Evolutionary conservation across 441 rosid genomes (phyloP), one percentile per base, ranked within the genome.

Genomic region (Adansonia rubrostipa): DNA sequence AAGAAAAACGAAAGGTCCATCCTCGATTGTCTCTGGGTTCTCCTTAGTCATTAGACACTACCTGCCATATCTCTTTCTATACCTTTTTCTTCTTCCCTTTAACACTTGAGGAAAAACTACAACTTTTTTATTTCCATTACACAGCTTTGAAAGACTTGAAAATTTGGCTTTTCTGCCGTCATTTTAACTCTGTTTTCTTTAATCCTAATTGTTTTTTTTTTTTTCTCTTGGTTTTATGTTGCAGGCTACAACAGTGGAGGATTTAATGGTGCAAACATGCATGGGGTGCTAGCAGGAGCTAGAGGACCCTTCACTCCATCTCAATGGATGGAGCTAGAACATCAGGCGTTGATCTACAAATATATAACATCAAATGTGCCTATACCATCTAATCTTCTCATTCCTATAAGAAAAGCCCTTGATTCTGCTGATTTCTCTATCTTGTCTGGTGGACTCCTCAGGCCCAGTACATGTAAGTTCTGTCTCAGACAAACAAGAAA

Each of bases 301-400:
- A 84, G 85, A 83, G 90, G 88, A 62, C 88, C 89, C 47, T 89
- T 92, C 48, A 87, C 95, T 80, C 88, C 87, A 69, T 86, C 90
- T 50, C 96, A 93, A 77, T 86, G 92, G 96, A 86, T 88, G 79
- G 97, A 93, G 84, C 81, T 93, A 20, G 91, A 93, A 81, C 94
- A 90, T 62, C 96, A 93, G 84, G 90, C 93, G 69, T 85, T 88
- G 89, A 91, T 93, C 88, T 91, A 84, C 90, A 90, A 88, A 78
- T 86, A 90, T 84, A 82, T 93, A 63, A 80, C 84, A 28, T 86
- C 91, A 66, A 87, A 87, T 77, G 86, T 83, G 51, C 86, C 92
- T 63, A 83, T 91, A 19, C 96, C 97, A 19, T 79, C 93, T 73
- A 84, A 86, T 75, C 83, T 91, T 64, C 91, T 91, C 67, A 80